Conservation (phyloP, 495 filamentous ascomycete genomes). For the Aspergillus ostianus region DNA sequence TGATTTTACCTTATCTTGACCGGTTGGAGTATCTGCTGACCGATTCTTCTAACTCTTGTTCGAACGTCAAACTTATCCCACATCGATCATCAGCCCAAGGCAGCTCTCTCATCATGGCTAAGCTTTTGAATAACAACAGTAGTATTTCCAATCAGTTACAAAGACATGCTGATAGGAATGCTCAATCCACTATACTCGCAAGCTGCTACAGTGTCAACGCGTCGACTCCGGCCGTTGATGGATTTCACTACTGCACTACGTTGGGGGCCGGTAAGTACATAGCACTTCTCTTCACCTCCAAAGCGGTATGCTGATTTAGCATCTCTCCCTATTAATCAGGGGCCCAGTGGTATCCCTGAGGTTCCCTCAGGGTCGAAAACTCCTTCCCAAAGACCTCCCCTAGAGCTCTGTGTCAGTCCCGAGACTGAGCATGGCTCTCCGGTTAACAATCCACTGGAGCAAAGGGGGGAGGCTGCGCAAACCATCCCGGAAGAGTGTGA, state of each 20-base stretch:
- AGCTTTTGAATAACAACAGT: conserved; percentile 63
- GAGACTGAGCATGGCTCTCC: conserved; percentile 54
- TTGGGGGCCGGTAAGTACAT: conserved; percentile 68
- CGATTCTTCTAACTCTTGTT: not conserved
- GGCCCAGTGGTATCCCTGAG: conserved; percentile 97
- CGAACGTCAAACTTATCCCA: not conserved
- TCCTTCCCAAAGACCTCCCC: conserved; percentile 78
- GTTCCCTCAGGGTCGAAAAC: conserved; percentile 78
- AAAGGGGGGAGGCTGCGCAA: conserved; percentile 86
- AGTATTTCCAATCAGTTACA: conserved; percentile 70
- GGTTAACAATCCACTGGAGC: conserved; percentile 38
- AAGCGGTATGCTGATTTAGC: conserved; percentile 4
- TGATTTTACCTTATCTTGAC: no score
- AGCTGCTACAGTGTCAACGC: conserved; percentile 74
- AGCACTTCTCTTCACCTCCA: conserved; percentile 1
- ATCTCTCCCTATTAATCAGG: conserved; percentile 43
- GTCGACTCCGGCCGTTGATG: conserved; percentile 58
- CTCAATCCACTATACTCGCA: conserved; percentile 70
- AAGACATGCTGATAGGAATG: conserved; percentile 43
- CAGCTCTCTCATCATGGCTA: conserved; percentile 41
- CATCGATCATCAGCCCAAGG: not conserved
- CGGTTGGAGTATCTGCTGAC: no score
- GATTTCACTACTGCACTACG: conserved; percentile 95
- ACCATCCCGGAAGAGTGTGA: conserved; percentile 99
- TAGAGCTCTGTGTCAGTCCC: conserved; percentile 62